A percentile compares a stretch with the other conserved stretches of the same genome.
Conservation (phyloP, 805 yeast species). For the Kuraishia cidri region DNA sequence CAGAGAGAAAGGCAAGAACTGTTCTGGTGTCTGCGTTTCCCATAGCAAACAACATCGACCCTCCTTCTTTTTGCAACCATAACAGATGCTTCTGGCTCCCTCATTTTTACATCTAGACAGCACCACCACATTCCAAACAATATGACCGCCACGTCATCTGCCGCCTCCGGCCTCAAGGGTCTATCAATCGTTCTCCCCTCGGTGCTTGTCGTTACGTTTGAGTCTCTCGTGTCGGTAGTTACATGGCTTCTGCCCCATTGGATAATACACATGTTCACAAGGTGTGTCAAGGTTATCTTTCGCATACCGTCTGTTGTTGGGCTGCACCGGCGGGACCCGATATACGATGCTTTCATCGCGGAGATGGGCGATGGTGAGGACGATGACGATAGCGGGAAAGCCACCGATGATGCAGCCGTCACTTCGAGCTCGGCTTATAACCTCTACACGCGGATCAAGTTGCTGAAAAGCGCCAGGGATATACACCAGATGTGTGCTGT, state of each 20-base stretch:
- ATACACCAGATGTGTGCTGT: constrained; percentile 59
- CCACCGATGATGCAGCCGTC: background rate
- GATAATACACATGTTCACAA: constrained; percentile 22
- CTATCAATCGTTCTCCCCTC: constrained; percentile 1
- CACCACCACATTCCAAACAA: no score
- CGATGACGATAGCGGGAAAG: constrained; percentile 1
- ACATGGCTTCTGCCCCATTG: constrained; percentile 25
- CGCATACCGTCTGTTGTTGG: constrained; percentile 1
- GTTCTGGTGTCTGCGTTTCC: no score
- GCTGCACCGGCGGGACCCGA: constrained; percentile 3
- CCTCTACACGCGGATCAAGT: constrained; percentile 13
- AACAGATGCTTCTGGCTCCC: no score
- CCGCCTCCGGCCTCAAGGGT: constrained; percentile 1
- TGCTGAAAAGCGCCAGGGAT: constrained; percentile 35
- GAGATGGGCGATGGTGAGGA: constrained; percentile 9
- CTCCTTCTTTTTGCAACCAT: no score
- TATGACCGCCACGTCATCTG: no score
- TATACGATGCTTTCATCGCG: constrained; percentile 8
- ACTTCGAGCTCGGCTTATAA: constrained; percentile 4
- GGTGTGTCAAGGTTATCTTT: constrained; percentile 3
- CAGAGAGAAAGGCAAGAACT: no score
- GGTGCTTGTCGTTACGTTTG: constrained; percentile 10
- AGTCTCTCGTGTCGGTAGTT: constrained; percentile 24
- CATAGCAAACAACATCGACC: no score
- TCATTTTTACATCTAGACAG: no score